Conservation (phyloP, 2,329 filamentous ascomycete genomes). For the Dactylellina sp. region DNA sequence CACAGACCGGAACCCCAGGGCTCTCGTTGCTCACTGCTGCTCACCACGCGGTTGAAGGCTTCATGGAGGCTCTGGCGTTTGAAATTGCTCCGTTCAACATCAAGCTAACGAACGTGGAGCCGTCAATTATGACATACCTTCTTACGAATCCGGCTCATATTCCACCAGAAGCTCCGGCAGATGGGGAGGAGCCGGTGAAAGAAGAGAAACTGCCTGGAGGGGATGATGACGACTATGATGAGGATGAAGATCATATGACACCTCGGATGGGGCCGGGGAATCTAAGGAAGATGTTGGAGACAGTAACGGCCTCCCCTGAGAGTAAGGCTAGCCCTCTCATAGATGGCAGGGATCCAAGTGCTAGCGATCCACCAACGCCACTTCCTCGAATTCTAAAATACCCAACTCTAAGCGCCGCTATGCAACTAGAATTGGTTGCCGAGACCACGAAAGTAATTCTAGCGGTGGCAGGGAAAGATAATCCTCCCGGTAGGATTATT, state of each 20-base stretch:
- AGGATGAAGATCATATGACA: constrained; percentile 41
- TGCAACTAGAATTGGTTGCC: constrained; percentile 79
- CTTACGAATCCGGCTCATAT: constrained; percentile 49
- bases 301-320: constrained; percentile 60
- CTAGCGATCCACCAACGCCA: constrained; percentile 63
- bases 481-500: constrained; percentile 92
- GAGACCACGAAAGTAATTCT: constrained; percentile 93
- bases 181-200: constrained; percentile 24
- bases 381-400: constrained; percentile 71
- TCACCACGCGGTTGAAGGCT: constrained; percentile 75
- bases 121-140: constrained; percentile 63
- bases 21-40: constrained; percentile 91
- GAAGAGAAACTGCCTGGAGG: constrained; percentile 19
- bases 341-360: neutral
- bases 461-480: constrained; percentile 93
- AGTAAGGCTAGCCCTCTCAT: constrained; percentile 62
- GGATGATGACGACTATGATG: constrained; percentile 49
- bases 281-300: constrained; percentile 31
- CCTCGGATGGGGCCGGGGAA: constrained; percentile 50
- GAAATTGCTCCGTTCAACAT: constrained; percentile 97
- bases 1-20: constrained; percentile 91
- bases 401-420: constrained; percentile 75
- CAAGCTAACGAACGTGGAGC: constrained; percentile 94
- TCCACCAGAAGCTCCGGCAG: constrained; percentile 27
- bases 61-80: constrained; percentile 76